phyloP scores from a whole-genome alignment of 2,329 filamentous ascomycete genomes.

The Fusarium agapanthi region DNA sequence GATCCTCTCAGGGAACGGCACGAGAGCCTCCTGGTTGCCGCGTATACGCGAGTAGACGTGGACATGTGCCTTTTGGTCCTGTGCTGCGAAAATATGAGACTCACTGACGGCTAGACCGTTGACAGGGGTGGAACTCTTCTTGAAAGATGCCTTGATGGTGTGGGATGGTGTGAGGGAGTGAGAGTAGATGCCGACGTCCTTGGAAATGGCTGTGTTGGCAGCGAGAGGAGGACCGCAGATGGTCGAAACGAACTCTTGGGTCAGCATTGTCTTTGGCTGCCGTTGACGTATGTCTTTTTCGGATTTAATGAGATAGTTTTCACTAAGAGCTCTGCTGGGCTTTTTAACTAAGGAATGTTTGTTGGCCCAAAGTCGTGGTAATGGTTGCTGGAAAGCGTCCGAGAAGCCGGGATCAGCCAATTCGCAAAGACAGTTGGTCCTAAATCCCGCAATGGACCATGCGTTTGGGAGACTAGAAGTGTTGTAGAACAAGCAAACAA shows the following conservation, averaged over 20 bases:
- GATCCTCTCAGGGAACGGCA: constrained; percentile 89
- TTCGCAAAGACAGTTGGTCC: constrained; percentile 4
- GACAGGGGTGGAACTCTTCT: constrained; percentile 85
- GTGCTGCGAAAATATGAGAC: constrained; percentile 89
- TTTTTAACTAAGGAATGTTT: constrained; percentile 25
- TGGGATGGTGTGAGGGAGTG: constrained; percentile 83
- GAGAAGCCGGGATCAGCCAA: constrained; percentile 5
- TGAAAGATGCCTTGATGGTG: constrained; percentile 80
- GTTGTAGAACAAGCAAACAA: constrained; percentile 25
- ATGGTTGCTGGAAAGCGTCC: not conserved
- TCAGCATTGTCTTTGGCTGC: constrained; percentile 57
- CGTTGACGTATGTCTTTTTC: not conserved
- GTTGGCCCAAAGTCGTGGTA: constrained; percentile 2
- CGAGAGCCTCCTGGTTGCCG: constrained; percentile 86
- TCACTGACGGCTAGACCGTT: constrained; percentile 83
- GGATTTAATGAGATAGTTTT: not conserved
- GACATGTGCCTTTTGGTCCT: constrained; percentile 89
- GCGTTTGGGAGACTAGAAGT: constrained; percentile 3
- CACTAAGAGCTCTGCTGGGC: not conserved
- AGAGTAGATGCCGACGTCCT: constrained; percentile 88
- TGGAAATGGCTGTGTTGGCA: constrained; percentile 70
- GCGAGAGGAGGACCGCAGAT: constrained; percentile 65
- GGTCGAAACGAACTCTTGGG: constrained; percentile 68
- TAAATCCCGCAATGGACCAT: not conserved
- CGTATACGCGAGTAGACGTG: constrained; percentile 89